A percentile compares a stretch with the other conserved stretches of the same genome.
Evolutionary conservation across 805 yeast genomes (phyloP).

Genomic region (Dipodascopsis uninucleata): DNA sequence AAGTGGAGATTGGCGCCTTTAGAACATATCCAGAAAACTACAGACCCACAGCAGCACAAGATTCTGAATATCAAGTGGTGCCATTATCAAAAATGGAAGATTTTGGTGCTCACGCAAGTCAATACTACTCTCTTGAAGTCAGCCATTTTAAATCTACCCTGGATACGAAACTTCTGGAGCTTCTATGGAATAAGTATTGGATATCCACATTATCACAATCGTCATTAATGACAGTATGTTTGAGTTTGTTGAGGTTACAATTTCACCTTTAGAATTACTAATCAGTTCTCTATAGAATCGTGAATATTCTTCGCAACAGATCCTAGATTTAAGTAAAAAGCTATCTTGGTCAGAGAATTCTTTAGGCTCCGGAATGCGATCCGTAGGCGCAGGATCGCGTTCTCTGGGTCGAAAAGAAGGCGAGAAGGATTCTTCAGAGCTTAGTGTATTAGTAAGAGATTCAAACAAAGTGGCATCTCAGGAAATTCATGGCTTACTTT

Average conservation of each 20-base stretch:
- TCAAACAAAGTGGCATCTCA: slow-evolving; percentile 28
- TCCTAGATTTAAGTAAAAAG: slow-evolving; percentile 33
- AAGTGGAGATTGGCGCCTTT: slow-evolving; percentile 84
- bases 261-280: slow-evolving; percentile 5
- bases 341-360: slow-evolving; percentile 22
- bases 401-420: slow-evolving; percentile 3
- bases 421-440: slow-evolving; percentile 16
- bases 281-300: slow-evolving; percentile 23
- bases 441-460: slow-evolving; percentile 22
- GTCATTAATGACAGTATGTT: slow-evolving; percentile 24
- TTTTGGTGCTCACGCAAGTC: slow-evolving; percentile 66
- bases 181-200: slow-evolving; percentile 49
- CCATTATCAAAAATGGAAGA: slow-evolving; percentile 56
- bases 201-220: slow-evolving; percentile 40
- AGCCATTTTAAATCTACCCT: slow-evolving; percentile 52
- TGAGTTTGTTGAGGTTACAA: not conserved
- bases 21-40: slow-evolving; percentile 56
- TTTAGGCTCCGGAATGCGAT: slow-evolving; percentile 5
- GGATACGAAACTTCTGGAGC: slow-evolving; percentile 48
- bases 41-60: slow-evolving; percentile 22
- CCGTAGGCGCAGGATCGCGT: slow-evolving; percentile 3
- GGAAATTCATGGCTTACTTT: slow-evolving; percentile 32
- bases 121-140: slow-evolving; percentile 64
- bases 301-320: slow-evolving; percentile 32
- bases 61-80: slow-evolving; percentile 31